Base-by-base conservation (phyloP, 1,139 yeast species). In the Blastobotrys raffinosifermentans region DNA sequence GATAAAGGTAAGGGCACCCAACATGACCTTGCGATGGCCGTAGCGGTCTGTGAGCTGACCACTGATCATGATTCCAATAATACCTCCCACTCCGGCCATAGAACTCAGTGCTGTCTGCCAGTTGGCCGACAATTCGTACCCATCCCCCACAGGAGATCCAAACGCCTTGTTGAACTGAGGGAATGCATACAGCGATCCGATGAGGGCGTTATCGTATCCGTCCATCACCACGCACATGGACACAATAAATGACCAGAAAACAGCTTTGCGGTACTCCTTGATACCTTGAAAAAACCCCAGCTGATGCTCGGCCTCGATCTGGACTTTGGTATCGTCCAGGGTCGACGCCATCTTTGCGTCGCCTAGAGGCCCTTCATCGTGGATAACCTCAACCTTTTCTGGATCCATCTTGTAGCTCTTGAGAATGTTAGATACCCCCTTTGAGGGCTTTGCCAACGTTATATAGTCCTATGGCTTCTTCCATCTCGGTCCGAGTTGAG, bases 21-120 rank as follows among this genome's bases (percentile, higher is more conserved):
- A 62, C 33, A 72, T 58, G 30, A 73, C 66, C 60, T 63, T 59
- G 40, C 67, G 61, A 53, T 75, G 62, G 35, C 78, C 78, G 41
- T 67, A 44, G 38, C 63, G 59, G 47, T 73, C 77, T 39, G 68
- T 60, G 7, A 40, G 34, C 20, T 19, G 21, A n/a, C 47, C 48
- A 17, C 36, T 43, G 13, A 38, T 26, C 8, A 49, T 31, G 2
- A 41, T 33, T 3, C 50, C 51, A 5, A 43, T 9, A 15, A 50
- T 29, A 22, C 58, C 60, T 37, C 68, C 67, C 32, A 54, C 49
- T 33, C 56, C 54, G 36, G 47, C 49, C 21, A 63, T 57, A 64
- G 63, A 61, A 20, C 61, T 55, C 35, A 67, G 56, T 9, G 57
- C 65, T 25, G 65, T 59, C 45, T 69, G 73, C 72, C 72, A 67